Conservation (phyloP, 2,329 filamentous ascomycete species). For the Aspergillus luchuensis region DNA sequence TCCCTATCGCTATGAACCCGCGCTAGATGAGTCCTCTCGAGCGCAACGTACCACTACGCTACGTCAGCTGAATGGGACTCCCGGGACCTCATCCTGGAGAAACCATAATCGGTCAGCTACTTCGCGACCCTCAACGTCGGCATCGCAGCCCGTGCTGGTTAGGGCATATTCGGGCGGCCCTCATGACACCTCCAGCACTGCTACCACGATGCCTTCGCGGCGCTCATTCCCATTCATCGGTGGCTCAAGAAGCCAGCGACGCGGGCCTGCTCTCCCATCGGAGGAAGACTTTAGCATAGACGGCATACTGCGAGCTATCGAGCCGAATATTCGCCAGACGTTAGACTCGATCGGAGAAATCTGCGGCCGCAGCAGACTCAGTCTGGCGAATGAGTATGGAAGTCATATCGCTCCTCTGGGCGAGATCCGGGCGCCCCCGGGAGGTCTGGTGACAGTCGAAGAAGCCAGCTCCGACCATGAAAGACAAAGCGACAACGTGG, state of each 20-base stretch:
- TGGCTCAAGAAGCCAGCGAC: constrained; percentile 23
- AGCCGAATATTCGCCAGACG: constrained; percentile 60
- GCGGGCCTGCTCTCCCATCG: constrained; percentile 45
- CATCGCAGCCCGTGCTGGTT: constrained; percentile 48
- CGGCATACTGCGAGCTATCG: constrained; percentile 57
- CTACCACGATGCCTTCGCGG: constrained; percentile 36
- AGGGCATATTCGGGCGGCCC: constrained; percentile 45
- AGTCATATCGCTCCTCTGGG: constrained; percentile 64
- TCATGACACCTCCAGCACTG: constrained; percentile 29
- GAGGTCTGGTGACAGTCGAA: constrained; percentile 45
- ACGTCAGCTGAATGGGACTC: constrained; percentile 36
- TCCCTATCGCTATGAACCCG: constrained; percentile 28
- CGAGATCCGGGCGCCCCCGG: constrained; percentile 51
- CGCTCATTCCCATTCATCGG: constrained; percentile 34
- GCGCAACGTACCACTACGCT: constrained; percentile 35
- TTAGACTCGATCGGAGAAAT: constrained; percentile 66
- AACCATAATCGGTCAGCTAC: constrained; percentile 21
- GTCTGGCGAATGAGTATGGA: constrained; percentile 63
- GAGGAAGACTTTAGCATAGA: constrained; percentile 59
- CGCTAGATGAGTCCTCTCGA: constrained; percentile 35
- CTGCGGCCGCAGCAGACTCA: constrained; percentile 62
- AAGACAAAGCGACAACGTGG: constrained; percentile 38
- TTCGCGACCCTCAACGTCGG: constrained; percentile 31
- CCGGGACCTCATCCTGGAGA: constrained; percentile 29
- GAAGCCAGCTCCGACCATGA: constrained; percentile 45